These are phyloP conservation scores for Aspergillus sp. DNA, from an alignment of 2,329 filamentous ascomycete genomes.

Conservation along the genomic window DNA sequence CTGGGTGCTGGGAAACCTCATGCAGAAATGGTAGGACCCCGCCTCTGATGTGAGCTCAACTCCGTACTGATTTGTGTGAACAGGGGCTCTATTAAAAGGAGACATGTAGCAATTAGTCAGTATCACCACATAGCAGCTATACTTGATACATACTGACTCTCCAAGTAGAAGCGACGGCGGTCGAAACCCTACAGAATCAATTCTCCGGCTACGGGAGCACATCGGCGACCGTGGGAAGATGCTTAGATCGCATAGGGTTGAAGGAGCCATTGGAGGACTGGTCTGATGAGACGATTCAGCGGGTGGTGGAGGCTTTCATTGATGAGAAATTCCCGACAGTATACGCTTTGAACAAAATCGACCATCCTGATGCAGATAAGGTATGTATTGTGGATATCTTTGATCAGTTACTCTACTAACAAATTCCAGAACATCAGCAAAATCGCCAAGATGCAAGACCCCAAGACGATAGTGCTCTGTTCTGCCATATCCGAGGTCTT, in stretches of 20 bases:
- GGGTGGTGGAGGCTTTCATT: slow-evolving; percentile 84
- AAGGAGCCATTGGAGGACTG: slow-evolving; percentile 88
- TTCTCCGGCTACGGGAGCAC: slow-evolving; percentile 96
- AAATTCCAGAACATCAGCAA: slow-evolving; percentile 77
- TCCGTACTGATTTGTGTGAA: background rate
- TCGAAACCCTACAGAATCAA: slow-evolving; percentile 88
- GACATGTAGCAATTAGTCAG: slow-evolving; percentile 72
- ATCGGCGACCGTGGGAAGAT: slow-evolving; percentile 69
- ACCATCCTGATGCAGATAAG: slow-evolving; percentile 91
- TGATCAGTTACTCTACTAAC: slow-evolving; percentile 10
- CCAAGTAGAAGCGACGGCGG: slow-evolving; percentile 66
- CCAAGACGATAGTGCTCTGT: slow-evolving; percentile 81
- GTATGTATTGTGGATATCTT: slow-evolving; percentile 19
- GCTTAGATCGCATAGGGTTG: slow-evolving; percentile 72
- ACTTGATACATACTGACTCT: slow-evolving; percentile 14
- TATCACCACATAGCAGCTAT: slow-evolving; percentile 7
- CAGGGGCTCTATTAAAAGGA: slow-evolving; percentile 75
- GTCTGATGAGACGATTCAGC: slow-evolving; percentile 77
- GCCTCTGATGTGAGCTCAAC: background rate
- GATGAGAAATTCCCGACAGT: slow-evolving; percentile 99
- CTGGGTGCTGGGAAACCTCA: slow-evolving; percentile 93
- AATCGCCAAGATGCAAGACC: slow-evolving; percentile 85
- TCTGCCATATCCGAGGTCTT: slow-evolving; percentile 95
- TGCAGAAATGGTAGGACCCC: slow-evolving; percentile 67
- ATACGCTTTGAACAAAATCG: slow-evolving; percentile 96